Evolutionary conservation across 306 rosid species (phyloP).

Genomic region (Prunus kanzakura): DNA sequence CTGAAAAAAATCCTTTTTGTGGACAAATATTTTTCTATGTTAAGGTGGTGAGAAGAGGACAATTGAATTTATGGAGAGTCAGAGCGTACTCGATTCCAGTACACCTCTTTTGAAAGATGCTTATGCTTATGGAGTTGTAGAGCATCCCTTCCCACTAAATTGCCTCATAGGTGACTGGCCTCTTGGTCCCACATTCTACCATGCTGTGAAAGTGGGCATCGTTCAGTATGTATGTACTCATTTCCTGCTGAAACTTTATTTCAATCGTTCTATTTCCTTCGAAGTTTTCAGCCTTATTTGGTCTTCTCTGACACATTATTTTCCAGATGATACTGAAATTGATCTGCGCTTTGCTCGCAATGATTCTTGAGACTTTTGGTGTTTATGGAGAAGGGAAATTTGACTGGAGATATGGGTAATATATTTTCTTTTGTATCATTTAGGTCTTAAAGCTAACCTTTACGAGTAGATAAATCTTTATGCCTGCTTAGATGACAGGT

Average conservation of each 20-base stretch:
- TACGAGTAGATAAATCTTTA: neutral
- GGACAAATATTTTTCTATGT: slow-evolving; percentile 22
- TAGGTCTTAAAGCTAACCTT: neutral
- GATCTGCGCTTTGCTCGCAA: slow-evolving; percentile 93
- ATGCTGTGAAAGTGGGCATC: slow-evolving; percentile 96
- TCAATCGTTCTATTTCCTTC: neutral
- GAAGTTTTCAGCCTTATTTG: slow-evolving; percentile 7
- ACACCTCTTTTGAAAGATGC: slow-evolving; percentile 78
- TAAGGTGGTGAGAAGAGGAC: slow-evolving; percentile 94
- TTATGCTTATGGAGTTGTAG: slow-evolving; percentile 86
- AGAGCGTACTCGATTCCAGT: slow-evolving; percentile 55
- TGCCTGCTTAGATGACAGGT: neutral
- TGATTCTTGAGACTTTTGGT: slow-evolving; percentile 86
- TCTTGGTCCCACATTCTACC: slow-evolving; percentile 88
- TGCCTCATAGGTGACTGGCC: slow-evolving; percentile 74
- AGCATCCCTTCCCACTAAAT: slow-evolving; percentile 95
- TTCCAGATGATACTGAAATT: slow-evolving; percentile 87
- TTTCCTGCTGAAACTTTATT: slow-evolving; percentile 26
- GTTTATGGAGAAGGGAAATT: slow-evolving; percentile 97
- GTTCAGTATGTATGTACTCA: slow-evolving; percentile 88
- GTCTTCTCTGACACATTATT: slow-evolving; percentile 29
- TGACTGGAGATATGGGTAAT: slow-evolving; percentile 95
- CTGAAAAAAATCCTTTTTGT: slow-evolving; percentile 4
- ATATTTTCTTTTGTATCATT: slow-evolving; percentile 1
- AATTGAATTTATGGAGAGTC: slow-evolving; percentile 80